Evolutionary conservation across 345 rosid species (phyloP), one percentile per base, ranked within the genome.

Genomic region (Gossypium ekmanianum): DNA sequence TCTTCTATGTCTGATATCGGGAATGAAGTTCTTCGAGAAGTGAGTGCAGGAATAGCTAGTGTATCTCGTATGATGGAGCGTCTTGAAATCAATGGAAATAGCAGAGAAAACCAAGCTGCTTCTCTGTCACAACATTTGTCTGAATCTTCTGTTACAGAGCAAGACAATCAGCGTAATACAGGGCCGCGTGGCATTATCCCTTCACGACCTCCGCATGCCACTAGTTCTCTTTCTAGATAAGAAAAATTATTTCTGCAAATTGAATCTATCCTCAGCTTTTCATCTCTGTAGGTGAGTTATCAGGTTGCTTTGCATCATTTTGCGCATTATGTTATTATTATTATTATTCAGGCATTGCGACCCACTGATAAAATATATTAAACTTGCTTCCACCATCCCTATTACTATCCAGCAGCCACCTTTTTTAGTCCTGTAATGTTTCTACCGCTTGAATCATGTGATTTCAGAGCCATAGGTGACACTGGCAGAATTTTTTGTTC

Each of bases 21-120:
- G 56, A 76, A 85, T 78, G 90, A 89, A 75, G 85, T 71, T 74
- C 76, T 79, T 65, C 83, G 90, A 83, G 91, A 87, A 73, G 83
- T 79, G 14, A 82, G 72, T 76, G 86, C 85, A 9, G 90, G 91
- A 78, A 83, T 84, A 29, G 83, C 87, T 29, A 78, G 76, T 59
- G 88, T 82, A 26, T 84, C 91, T 63, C 82, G 61, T 22, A 69
- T 82, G 84, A 79, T 87, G 87, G 89, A 82, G 59, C 79, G 51
- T 27, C 81, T 82, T 47, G 90, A 83, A 73, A 79, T 77, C 47
- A 76, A 83, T 71, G 88, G 81, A 66, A 83, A 75, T 57, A 47
- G 9, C 55, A 68, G 85, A 83, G 75, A 56, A 52, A 73, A 72
- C 74, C 71, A 51, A 56, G 81, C 78, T 78, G 81, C 78, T 78